A percentile compares a stretch with the other conserved stretches of the same genome.
phyloP scores from a whole-genome alignment of 768 basidiomycete species.

The Suillus brevipes region DNA sequence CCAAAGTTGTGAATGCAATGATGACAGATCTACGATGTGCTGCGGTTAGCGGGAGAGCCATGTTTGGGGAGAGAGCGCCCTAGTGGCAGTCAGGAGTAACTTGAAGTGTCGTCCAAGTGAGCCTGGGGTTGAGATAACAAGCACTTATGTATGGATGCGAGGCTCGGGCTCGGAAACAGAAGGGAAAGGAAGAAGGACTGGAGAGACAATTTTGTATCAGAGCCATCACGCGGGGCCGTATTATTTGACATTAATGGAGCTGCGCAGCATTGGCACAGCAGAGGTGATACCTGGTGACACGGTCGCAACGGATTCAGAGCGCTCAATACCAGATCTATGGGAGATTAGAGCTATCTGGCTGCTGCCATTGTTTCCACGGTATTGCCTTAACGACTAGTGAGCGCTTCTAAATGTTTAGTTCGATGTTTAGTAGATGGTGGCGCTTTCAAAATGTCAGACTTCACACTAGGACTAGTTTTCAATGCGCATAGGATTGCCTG shows the following conservation, averaged over 20 bases:
- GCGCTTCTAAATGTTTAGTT: neutral
- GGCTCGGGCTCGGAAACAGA: neutral
- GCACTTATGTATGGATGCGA: neutral
- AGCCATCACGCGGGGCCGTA: too few species aligned
- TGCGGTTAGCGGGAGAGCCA: slow-evolving; percentile 27
- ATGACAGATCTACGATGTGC: slow-evolving; percentile 33
- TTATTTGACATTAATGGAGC: slow-evolving; percentile 2
- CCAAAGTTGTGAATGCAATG: slow-evolving; percentile 26
- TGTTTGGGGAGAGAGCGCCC: slow-evolving; percentile 4
- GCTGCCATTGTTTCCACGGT: neutral
- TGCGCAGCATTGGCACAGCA: slow-evolving; percentile 8
- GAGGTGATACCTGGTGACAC: neutral
- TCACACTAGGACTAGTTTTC: neutral
- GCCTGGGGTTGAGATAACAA: neutral
- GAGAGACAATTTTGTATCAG: neutral
- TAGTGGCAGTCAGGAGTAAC: neutral
- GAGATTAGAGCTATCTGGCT: neutral
- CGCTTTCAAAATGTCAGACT: neutral
- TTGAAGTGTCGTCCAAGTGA: neutral
- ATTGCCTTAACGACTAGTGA: neutral
- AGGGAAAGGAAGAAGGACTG: neutral
- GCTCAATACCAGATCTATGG: too few species aligned
- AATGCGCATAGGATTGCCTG: neutral
- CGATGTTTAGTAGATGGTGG: neutral
- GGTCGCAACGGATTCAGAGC: neutral